Conservation (phyloP, 192 early-diverging fungal genomes). For the Jimgerdemannia lactiflua region DNA sequence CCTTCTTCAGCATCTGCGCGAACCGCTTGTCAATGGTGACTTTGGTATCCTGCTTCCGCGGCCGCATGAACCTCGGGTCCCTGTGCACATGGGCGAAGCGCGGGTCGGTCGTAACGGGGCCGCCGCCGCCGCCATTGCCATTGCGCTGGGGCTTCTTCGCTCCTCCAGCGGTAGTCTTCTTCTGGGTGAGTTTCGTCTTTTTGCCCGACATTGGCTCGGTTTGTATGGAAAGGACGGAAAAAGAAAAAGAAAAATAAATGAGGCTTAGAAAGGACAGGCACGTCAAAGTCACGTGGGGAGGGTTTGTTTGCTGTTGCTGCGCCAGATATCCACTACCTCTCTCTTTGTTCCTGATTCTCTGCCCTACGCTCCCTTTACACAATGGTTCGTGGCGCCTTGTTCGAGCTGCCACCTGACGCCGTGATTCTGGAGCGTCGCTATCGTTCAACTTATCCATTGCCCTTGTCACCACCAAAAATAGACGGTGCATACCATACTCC, state of each 20-base stretch:
- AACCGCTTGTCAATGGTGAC: slow-evolving; percentile 91
- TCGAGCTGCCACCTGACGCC: too few relatives aligned
- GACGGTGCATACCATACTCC: slow-evolving; percentile 4
- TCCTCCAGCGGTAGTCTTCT: not conserved
- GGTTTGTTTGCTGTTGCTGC: too few relatives aligned
- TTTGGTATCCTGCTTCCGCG: slow-evolving; percentile 80
- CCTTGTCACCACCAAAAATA: not conserved
- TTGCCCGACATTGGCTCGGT: not conserved
- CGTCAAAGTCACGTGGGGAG: not conserved
- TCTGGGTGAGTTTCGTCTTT: not conserved
- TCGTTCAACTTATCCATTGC: not conserved
- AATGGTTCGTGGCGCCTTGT: too few relatives aligned
- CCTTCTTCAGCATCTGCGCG: slow-evolving; percentile 71
- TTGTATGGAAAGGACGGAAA: not conserved
- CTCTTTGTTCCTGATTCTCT: too few relatives aligned
- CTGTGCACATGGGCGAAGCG: slow-evolving; percentile 77
- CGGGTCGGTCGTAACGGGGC: slow-evolving; percentile 52
- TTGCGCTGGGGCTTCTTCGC: not conserved
- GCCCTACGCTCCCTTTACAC: too few relatives aligned
- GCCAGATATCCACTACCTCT: too few relatives aligned
- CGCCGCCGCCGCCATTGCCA: not conserved
- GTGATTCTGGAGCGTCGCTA: too few relatives aligned
- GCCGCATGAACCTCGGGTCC: slow-evolving; percentile 75
- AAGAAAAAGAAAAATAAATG: not conserved
- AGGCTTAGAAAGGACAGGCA: not conserved